A percentile compares a stretch with the other conserved stretches of the same genome.
Conservation (phyloP, 768 basidiomycete species). For the Sporobolomyces phaffii region DNA sequence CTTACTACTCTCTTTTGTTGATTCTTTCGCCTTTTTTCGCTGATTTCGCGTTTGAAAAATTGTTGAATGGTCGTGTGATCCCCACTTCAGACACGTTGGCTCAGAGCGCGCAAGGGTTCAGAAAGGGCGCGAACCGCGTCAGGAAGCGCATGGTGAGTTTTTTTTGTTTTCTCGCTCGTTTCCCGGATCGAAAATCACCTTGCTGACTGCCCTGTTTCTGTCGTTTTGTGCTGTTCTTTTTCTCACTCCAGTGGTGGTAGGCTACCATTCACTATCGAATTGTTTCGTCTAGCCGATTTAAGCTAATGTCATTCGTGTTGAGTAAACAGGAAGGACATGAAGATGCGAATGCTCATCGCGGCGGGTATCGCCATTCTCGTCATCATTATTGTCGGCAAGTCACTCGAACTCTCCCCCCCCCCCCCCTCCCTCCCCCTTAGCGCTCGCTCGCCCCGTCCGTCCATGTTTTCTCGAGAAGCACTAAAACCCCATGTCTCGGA, state of each 20-base stretch:
- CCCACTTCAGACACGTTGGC: slow-evolving; percentile 74
- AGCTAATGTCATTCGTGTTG: too few species aligned
- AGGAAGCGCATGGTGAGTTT: slow-evolving; percentile 68
- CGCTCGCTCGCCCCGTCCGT: too few species aligned
- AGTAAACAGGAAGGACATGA: slow-evolving; percentile 47
- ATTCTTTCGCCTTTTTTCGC: neutral
- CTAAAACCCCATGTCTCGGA: too few species aligned
- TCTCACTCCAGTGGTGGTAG: too few species aligned
- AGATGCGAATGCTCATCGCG: slow-evolving; percentile 97
- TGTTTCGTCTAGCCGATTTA: too few species aligned
- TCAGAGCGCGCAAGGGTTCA: slow-evolving; percentile 97
- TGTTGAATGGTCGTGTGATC: neutral
- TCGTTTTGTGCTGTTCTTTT: too few species aligned
- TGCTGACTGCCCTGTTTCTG: too few species aligned
- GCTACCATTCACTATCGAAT: too few species aligned
- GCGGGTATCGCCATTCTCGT: slow-evolving; percentile 82
- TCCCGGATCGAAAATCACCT: too few species aligned
- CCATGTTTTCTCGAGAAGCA: too few species aligned
- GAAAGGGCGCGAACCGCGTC: slow-evolving; percentile 91
- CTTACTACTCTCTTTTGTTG: neutral
- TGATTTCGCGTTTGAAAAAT: too few species aligned
- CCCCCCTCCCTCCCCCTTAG: neutral
- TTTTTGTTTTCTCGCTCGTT: slow-evolving; percentile 10
- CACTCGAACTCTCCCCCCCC: neutral
- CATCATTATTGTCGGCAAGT: slow-evolving; percentile 74